phyloP scores from a whole-genome alignment of 2,329 filamentous ascomycete genomes.

The Colletotrichum lini region DNA sequence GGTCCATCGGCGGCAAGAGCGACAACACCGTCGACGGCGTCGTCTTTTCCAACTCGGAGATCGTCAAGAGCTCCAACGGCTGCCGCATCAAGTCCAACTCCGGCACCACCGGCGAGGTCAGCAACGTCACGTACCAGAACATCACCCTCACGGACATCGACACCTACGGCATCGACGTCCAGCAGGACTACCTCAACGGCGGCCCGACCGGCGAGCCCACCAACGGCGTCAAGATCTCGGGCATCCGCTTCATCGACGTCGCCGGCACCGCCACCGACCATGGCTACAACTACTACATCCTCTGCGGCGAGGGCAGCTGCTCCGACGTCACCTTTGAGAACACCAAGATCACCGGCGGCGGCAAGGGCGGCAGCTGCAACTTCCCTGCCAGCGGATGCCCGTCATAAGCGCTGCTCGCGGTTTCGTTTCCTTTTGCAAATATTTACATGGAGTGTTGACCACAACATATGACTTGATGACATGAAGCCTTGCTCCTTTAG shows the following conservation, averaged over 20 bases:
- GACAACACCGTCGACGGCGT: constrained; percentile 60
- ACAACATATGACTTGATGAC: not conserved
- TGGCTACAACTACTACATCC: constrained; percentile 40
- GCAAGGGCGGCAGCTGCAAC: constrained; percentile 35
- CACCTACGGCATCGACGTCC: constrained; percentile 38
- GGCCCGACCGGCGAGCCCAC: constrained; percentile 37
- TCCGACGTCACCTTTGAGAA: constrained; percentile 36
- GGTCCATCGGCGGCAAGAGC: constrained; percentile 57
- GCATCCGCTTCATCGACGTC: constrained; percentile 34
- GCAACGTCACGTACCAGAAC: constrained; percentile 57
- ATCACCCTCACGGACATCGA: constrained; percentile 45
- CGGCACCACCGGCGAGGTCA: constrained; percentile 54
- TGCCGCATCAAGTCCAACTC: constrained; percentile 63
- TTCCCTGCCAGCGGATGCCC: constrained; percentile 38
- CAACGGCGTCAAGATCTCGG: constrained; percentile 34
- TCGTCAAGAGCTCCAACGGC: constrained; percentile 60
- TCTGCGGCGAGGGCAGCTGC: constrained; percentile 39
- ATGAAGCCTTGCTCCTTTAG: no score
- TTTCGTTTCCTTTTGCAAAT: constrained; percentile 1
- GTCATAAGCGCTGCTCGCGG: not conserved
- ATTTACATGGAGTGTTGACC: constrained; percentile 3
- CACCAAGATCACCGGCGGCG: constrained; percentile 37
- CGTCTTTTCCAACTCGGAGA: constrained; percentile 55
- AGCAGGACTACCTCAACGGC: constrained; percentile 42
- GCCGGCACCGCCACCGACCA: constrained; percentile 17